Conservation (phyloP, 2,329 filamentous ascomycete species). For the Xylariaceae sp. region DNA sequence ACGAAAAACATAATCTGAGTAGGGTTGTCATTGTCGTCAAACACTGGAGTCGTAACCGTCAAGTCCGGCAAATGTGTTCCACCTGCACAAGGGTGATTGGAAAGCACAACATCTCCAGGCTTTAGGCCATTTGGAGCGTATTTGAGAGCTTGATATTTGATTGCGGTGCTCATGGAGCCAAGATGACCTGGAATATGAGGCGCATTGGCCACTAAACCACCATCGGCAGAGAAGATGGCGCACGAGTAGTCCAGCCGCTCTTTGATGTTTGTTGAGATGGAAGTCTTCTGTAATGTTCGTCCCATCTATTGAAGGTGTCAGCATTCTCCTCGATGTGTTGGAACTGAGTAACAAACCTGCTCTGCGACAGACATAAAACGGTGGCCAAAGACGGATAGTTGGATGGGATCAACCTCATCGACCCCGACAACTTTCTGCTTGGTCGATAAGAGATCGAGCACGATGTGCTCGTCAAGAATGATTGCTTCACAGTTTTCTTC, state of each 20-base stretch:
- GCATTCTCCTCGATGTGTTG: no score
- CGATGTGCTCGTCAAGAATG: conserved; percentile 32
- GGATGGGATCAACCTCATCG: conserved; percentile 66
- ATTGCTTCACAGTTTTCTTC: conserved; percentile 22
- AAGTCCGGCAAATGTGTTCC: conserved; percentile 83
- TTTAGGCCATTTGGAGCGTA: conserved; percentile 75
- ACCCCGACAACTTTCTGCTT: conserved; percentile 22
- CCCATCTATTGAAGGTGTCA: conserved; percentile 52
- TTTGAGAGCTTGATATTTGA: conserved; percentile 72
- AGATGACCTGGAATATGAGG: conserved; percentile 79
- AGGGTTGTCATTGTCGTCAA: conserved; percentile 54
- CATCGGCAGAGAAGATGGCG: conserved; percentile 71
- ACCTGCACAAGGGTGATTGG: conserved; percentile 80
- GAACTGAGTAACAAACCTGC: conserved; percentile 37
- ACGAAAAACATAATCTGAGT: conserved; percentile 76
- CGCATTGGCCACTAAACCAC: conserved; percentile 73
- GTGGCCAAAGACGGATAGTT: conserved; percentile 75
- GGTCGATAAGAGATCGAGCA: conserved; percentile 33
- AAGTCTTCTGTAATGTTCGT: conserved; percentile 72
- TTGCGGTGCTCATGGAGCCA: conserved; percentile 81
- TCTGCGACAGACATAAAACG: conserved; percentile 84
- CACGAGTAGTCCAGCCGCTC: conserved; percentile 81
- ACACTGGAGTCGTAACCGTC: conserved; percentile 75
- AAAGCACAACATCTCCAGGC: conserved; percentile 75
- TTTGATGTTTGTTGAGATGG: conserved; percentile 76